These are phyloP conservation scores for Daldinia eschscholtzii DNA, from an alignment of 2,329 filamentous ascomycete species.

Conservation along the genomic window DNA sequence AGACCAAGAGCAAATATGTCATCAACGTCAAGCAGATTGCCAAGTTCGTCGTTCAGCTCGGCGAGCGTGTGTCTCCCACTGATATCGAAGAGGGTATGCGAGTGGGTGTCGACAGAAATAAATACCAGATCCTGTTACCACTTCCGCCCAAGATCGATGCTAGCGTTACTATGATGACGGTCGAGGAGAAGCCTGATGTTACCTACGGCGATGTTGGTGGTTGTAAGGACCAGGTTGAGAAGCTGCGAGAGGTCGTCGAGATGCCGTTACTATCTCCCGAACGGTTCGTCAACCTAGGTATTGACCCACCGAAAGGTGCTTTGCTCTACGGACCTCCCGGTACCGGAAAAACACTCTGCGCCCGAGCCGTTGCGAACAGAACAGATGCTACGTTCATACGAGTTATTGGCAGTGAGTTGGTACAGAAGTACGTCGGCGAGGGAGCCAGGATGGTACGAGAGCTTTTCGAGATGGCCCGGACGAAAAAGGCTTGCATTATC, in stretches of 20 bases:
- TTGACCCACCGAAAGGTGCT: conserved; percentile 97
- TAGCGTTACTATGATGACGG: conserved; percentile 99
- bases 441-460: conserved; percentile 98
- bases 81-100: conserved; percentile 99
- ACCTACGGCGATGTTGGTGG: conserved; percentile 99
- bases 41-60: conserved; percentile 98
- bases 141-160: conserved; percentile 98
- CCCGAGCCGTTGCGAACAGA: conserved; percentile 95
- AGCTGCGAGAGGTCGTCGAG: conserved; percentile 97
- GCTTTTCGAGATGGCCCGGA: conserved; percentile 98
- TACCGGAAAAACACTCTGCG: conserved; percentile 99
- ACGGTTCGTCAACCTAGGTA: conserved; percentile 97
- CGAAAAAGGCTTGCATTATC: conserved; percentile 99
- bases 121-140: conserved; percentile 98
- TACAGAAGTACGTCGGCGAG: conserved; percentile 99
- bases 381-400: conserved; percentile 99
- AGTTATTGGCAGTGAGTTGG: conserved; percentile 96
- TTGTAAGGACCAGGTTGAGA: conserved; percentile 99
- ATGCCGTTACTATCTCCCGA: conserved; percentile 97
- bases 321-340: conserved; percentile 96
- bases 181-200: conserved; percentile 99
- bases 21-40: conserved; percentile 99
- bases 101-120: conserved; percentile 97
- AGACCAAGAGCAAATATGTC: conserved; percentile 99
- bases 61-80: conserved; percentile 95